Evolutionary conservation across 169 alveolate species (phyloP), one percentile per base, ranked within the genome.

Genomic region (Nephromyces sp.): DNA sequence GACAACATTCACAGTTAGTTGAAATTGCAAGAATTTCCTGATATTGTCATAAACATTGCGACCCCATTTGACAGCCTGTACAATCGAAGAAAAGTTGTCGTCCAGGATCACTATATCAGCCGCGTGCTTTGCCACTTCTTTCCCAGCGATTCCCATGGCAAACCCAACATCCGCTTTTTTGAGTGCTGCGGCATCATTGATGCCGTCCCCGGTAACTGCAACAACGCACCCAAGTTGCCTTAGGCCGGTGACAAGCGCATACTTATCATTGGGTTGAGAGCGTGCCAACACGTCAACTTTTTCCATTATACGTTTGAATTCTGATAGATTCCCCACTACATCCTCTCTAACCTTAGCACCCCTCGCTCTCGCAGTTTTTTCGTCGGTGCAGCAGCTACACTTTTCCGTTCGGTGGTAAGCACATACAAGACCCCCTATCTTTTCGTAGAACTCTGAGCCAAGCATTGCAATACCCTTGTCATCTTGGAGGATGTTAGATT

Each of bases 151-250:
- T 33, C 97, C 97, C 95, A 90, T 92, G 34, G 94, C 93, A 75
- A 92, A 87, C 27, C 97, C 97, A 0, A 92, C 93, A 77, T 92
- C 94, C 0, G 96, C 94, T 69, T 86, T 88, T 70, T 84, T 87
- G 34, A 92, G 82, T 25, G 97, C 97, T 68, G 97, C 96, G 2
- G 92, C 94, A 84, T 92, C 97, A 78, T 90, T 89, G 1, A 94
- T 87, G 63, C 95, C 95, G 80, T 90, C 95, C 21, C 97, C 97
- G 5, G 97, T 90, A 2, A 90, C 97, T n/a, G 95, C 97, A 0
- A 92, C 95, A 32, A 92, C 90, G 21, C 89, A 88, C 31, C 82
- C 52, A 68, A 81, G 77, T 62, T 74, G 35, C 27, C 61, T 52
- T 32, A 74, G 28, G 22, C 80, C 80, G 33, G 78, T 74, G 33